phyloP scores from a whole-genome alignment of 192 early-diverging fungal genomes.

The Coemansia interrupta region DNA sequence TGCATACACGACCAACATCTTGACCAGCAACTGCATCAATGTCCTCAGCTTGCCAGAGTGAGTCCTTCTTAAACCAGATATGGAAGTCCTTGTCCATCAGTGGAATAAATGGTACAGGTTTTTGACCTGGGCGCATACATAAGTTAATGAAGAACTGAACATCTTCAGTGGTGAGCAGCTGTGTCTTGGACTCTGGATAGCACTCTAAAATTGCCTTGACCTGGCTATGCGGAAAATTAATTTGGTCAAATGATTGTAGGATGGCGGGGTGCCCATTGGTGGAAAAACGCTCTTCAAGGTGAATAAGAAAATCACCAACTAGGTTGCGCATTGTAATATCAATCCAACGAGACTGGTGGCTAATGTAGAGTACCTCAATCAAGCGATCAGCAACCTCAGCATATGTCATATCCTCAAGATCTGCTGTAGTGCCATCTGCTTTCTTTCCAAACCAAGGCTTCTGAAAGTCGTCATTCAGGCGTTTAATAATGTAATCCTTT shows the following conservation, averaged over 20 bases:
- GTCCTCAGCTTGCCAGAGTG: slow-evolving; percentile 87
- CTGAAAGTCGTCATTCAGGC: slow-evolving; percentile 88
- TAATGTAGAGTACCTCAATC: slow-evolving; percentile 75
- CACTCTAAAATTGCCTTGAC: slow-evolving; percentile 36
- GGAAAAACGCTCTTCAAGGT: slow-evolving; percentile 85
- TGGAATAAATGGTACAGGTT: slow-evolving; percentile 87
- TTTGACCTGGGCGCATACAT: slow-evolving; percentile 61
- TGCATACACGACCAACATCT: slow-evolving; percentile 80
- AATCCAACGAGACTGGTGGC: slow-evolving; percentile 80
- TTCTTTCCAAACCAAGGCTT: slow-evolving; percentile 94
- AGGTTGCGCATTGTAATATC: slow-evolving; percentile 77
- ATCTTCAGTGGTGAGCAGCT: slow-evolving; percentile 13
- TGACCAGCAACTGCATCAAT: slow-evolving; percentile 77
- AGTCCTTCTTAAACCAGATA: slow-evolving; percentile 95
- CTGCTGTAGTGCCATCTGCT: slow-evolving; percentile 65
- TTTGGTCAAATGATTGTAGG: slow-evolving; percentile 11
- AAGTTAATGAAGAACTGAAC: slow-evolving; percentile 8
- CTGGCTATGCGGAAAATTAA: slow-evolving; percentile 16
- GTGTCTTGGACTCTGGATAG: slow-evolving; percentile 9
- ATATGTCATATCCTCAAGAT: slow-evolving; percentile 94
- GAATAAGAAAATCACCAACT: slow-evolving; percentile 78
- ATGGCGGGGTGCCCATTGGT: slow-evolving; percentile 1
- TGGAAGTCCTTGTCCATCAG: slow-evolving; percentile 87
- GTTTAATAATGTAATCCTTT: slow-evolving; percentile 89
- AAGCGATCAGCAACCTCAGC: slow-evolving; percentile 78